Percentiles rank a stretch among this genome's conserved stretches.
Evolutionary conservation across 2,329 filamentous ascomycete species (phyloP).

Genomic region (Aspergillus sp.): DNA sequence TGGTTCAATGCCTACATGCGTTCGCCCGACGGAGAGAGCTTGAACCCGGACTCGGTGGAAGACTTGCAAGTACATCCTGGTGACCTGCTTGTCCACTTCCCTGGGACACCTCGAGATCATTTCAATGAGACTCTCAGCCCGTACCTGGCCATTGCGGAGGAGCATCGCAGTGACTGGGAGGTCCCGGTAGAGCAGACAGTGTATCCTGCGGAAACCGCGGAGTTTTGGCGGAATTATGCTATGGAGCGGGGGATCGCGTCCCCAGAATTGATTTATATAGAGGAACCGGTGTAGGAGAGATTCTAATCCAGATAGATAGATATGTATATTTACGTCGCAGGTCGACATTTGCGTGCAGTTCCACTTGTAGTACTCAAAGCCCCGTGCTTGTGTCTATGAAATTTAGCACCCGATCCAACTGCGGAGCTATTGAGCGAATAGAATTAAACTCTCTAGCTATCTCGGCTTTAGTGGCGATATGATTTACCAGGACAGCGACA

Average conservation of each 20-base stretch:
- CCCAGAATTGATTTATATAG: neutral
- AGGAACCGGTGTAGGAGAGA: neutral
- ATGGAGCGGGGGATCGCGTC: neutral
- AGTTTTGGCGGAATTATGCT: constrained; percentile 12
- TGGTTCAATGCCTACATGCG: constrained; percentile 22
- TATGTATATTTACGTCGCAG: too few relatives aligned
- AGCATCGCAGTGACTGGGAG: constrained; percentile 15
- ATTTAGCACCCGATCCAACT: too few relatives aligned
- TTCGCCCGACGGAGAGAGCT: neutral
- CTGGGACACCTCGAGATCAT: constrained; percentile 5
- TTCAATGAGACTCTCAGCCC: constrained; percentile 10
- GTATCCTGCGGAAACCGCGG: constrained; percentile 10
- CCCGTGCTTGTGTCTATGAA: too few relatives aligned
- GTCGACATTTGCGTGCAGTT: too few relatives aligned
- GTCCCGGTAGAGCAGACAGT: constrained; percentile 6
- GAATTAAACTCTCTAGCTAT: too few relatives aligned
- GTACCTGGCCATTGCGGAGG: constrained; percentile 16
- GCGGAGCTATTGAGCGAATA: too few relatives aligned
- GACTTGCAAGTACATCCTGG: constrained; percentile 14
- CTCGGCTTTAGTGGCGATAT: too few relatives aligned
- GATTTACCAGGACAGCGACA: too few relatives aligned
- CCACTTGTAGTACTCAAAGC: too few relatives aligned
- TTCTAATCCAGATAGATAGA: neutral
- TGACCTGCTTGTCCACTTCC: constrained; percentile 19
- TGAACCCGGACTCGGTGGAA: constrained; percentile 3